Base-by-base conservation (phyloP, 306 rosid species). In the Aeschynomene evenia region DNA sequence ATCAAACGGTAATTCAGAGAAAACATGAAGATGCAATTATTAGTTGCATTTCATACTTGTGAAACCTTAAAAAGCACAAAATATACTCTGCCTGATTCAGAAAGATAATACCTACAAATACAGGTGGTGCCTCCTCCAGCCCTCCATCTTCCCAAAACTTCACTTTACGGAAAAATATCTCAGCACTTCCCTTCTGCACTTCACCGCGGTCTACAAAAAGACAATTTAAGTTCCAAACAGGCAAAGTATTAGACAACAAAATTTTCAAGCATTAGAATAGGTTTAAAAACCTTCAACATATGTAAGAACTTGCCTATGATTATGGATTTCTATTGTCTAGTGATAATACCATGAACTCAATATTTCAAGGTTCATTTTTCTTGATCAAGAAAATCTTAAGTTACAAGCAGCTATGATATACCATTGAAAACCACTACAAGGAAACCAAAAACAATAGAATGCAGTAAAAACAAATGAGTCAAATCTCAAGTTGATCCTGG, bases 71-170 rank as follows among this genome's bases (percentile, higher is more conserved):
- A 66, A 54, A 72, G 65, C 68, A 59, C 42, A 56, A 51, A 21
- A 55, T 13, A 52, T 50, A 75, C 70, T 73, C 61, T 68, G 72
- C 83, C 74, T 62, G 73, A 78, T 82, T 83, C 76, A 61, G 85
- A 80, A 84, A 82, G 80, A 88, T 90, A 87, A 90, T 86, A 90
- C 97, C 92, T 86, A 90, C 95, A 90, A 90, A 90, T 92, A 90
- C 85, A 90, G 97, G 97, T 33, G 97, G 97, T 68, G 97, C 95
- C 70, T 91, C 97, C 78, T 84, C 86, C 78, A 86, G 77, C 49
- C 85, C 92, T 3, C 83, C 97, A 26, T 91, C 97, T 76, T 82
- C 88, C 97, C 97, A 91, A 70, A 91, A 91, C 74, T 88, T 91
- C 34, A 88, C 95, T 77, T 86, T 91, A 58, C 97, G 84, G 74